Conservation (phyloP, 176 grass and related monocot species). For the Calamus simplicifolius region DNA sequence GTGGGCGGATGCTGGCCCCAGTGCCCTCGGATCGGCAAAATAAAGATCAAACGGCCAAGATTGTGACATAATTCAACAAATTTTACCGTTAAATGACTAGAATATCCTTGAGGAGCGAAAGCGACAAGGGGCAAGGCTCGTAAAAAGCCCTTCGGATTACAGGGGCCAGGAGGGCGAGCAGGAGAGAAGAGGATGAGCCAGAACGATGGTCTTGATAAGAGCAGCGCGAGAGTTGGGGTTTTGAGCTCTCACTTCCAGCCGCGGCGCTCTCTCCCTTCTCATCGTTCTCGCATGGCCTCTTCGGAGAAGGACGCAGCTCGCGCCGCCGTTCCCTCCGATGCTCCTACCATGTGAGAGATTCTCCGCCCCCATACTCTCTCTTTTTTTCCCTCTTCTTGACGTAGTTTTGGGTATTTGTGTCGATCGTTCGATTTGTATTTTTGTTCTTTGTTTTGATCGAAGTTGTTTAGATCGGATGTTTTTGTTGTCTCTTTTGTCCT, state of each 20-base stretch:
- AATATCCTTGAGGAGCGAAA: neutral
- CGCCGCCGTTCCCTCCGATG: constrained; percentile 30
- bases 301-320: constrained; percentile 38
- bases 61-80: neutral
- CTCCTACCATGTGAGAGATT: constrained; percentile 55
- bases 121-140: too few species aligned
- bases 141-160: too few species aligned
- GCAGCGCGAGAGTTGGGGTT: constrained; percentile 24
- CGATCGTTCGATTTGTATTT: too few species aligned
- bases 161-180: too few species aligned
- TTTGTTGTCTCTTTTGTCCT: too few species aligned
- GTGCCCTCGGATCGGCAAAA: too few species aligned
- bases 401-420: neutral
- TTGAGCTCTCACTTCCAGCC: constrained; percentile 37
- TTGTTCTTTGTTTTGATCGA: too few species aligned
- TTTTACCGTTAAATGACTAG: too few species aligned
- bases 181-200: too few species aligned
- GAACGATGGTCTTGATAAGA: neutral
- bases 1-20: too few species aligned
- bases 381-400: neutral
- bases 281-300: constrained; percentile 20
- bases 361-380: constrained; percentile 5
- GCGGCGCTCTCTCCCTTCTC: constrained; percentile 1
- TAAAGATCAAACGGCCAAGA: too few species aligned
- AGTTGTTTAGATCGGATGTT: too few species aligned